Evolutionary conservation across 202 grass and related monocot genomes (phyloP).

Genomic region (Hordeum pubiflorum): DNA sequence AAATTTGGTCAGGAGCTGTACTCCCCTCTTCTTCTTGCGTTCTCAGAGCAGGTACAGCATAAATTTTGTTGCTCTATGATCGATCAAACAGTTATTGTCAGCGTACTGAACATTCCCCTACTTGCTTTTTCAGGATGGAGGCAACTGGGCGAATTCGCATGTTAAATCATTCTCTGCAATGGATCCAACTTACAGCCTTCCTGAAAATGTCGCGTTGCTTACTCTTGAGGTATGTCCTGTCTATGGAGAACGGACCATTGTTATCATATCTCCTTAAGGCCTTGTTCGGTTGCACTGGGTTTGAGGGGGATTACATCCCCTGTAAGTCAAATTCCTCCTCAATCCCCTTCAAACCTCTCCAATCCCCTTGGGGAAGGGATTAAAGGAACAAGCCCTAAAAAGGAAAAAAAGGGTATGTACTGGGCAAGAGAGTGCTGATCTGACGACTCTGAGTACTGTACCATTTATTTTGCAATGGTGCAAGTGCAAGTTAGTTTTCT

Average conservation of each 20-base stretch:
- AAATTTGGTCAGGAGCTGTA: conserved; percentile 96
- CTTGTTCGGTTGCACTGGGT: too few relatives aligned
- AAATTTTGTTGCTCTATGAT: conserved; percentile 23
- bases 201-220: conserved; percentile 87
- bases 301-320: too few relatives aligned
- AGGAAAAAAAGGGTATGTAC: background rate
- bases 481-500: background rate
- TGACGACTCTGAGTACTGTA: background rate
- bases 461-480: background rate
- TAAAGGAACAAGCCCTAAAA: too few relatives aligned
- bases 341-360: too few relatives aligned
- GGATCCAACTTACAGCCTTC: conserved; percentile 83
- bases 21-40: conserved; percentile 90
- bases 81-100: conserved; percentile 7
- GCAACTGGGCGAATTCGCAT: conserved; percentile 76
- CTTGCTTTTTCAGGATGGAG: conserved; percentile 59
- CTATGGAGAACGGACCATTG: background rate
- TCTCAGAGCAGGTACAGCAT: conserved; percentile 66
- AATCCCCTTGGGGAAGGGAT: too few relatives aligned
- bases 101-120: conserved; percentile 1
- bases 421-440: background rate
- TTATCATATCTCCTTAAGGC: background rate
- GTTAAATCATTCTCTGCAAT: conserved; percentile 65
- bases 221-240: conserved; percentile 65
- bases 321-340: too few relatives aligned